Evolutionary conservation across 2,329 filamentous ascomycete genomes (phyloP).

Genomic region (Biscogniauxia mediterranea): DNA sequence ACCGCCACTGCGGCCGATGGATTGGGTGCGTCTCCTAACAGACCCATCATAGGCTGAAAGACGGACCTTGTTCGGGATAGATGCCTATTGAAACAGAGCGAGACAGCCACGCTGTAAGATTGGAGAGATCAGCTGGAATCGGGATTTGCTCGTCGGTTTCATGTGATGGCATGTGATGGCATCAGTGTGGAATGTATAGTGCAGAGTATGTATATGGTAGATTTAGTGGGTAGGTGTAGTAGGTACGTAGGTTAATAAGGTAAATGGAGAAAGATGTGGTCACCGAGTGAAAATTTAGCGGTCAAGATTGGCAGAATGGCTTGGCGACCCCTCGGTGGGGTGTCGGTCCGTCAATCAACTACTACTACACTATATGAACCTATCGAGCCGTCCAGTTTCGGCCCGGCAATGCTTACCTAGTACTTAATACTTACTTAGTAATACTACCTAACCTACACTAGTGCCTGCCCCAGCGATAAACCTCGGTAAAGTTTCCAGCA

Average conservation of each 20-base stretch:
- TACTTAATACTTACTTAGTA: too few relatives aligned
- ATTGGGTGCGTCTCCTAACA: slow-evolving; percentile 5
- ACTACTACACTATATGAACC: too few relatives aligned
- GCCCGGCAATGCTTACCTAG: too few relatives aligned
- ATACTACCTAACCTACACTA: too few relatives aligned
- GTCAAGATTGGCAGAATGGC: slow-evolving; percentile 19
- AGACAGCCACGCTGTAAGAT: neutral
- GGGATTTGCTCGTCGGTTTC: neutral
- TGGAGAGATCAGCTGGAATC: neutral
- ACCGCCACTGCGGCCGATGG: slow-evolving; percentile 2
- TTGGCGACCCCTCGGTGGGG: neutral
- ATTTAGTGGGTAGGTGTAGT: neutral
- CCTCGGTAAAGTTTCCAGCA: too few relatives aligned
- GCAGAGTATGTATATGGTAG: too few relatives aligned
- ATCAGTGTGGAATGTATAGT: too few relatives aligned
- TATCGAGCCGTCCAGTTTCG: neutral
- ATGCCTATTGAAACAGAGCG: neutral
- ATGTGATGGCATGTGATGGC: neutral
- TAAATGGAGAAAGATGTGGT: too few relatives aligned
- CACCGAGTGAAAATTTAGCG: slow-evolving; percentile 15
- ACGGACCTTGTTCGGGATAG: slow-evolving; percentile 3
- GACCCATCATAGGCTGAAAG: slow-evolving; percentile 20
- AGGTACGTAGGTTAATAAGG: too few relatives aligned
- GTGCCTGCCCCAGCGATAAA: too few relatives aligned
- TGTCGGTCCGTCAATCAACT: neutral